Base-by-base conservation (phyloP, 495 filamentous ascomycete genomes). In the Barbatosphaeria neglecta region DNA sequence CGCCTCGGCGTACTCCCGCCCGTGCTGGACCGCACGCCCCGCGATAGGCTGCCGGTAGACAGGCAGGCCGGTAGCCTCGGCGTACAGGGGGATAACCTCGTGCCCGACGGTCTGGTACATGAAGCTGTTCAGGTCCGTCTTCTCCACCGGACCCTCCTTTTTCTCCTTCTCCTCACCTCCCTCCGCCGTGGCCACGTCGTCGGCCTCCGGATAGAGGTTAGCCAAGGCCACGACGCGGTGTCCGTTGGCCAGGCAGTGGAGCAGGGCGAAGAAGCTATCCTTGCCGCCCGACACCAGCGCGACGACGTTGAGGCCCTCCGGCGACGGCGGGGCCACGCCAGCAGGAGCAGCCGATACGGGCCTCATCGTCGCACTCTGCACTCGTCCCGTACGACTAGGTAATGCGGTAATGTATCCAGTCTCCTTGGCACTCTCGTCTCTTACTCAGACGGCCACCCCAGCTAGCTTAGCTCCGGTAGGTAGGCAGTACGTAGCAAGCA, bases 21-120 rank as follows among this genome's bases (percentile, higher is more conserved):
- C 67, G 11, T 73, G 72, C 54, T 88, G 78, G 18, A 83, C 69
- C 0, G 84, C 83, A 2, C 59, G 64, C 33, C 87, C 90, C 3
- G 52, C 53, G 58, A 97, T 96, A 18, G 74, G 65, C 41, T 74
- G 76, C 13, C 90, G 80, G 60, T 88, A 94, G 1, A 95, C 70
- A 9, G 90, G 90, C 24, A 95, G 66, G 2, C 70, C 73, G 3
- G 95, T 79, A 2, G 86, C 87, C 24, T 74, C 54, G 48, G 81
- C 78, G 61, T 95, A 97, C 17, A 94, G 75, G 6, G 90, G 92
- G 41, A 96, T 83, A 17, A 96, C 65, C 44, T 72, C 71, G 66
- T 96, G 90, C 33, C 92, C 92, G 43, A 93, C 85, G 1, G 93
- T 97, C 69, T 98, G 92, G 73, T 96, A 98, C 92, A 98, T 97